Evolutionary conservation across 2,329 filamentous ascomycete species (phyloP).

Genomic region (Ascosphaera apis): DNA sequence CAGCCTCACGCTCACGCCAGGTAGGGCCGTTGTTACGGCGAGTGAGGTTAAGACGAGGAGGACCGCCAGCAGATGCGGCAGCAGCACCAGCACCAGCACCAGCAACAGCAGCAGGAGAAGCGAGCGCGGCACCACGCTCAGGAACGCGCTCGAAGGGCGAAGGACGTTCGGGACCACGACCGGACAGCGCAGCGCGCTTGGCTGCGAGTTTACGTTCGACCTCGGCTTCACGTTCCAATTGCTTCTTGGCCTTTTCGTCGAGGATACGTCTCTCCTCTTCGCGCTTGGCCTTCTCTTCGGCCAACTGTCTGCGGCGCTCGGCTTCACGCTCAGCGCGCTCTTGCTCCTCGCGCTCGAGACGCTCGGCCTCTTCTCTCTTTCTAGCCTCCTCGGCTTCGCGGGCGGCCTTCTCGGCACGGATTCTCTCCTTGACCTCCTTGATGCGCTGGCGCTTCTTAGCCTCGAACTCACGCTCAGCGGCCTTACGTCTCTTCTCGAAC

Average conservation of each 20-base stretch:
- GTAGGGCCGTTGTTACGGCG: slow-evolving; percentile 23
- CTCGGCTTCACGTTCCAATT: slow-evolving; percentile 70
- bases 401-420: slow-evolving; percentile 62
- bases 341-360: slow-evolving; percentile 56
- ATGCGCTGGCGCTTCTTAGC: slow-evolving; percentile 70
- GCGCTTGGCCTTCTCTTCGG: slow-evolving; percentile 42
- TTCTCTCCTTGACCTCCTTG: slow-evolving; percentile 68
- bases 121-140: too few species aligned
- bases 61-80: too few species aligned
- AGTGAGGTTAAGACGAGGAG: slow-evolving; percentile 32
- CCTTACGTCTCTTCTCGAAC: slow-evolving; percentile 81
- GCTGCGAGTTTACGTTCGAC: slow-evolving; percentile 52
- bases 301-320: slow-evolving; percentile 49
- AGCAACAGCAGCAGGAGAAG: too few species aligned
- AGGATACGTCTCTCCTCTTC: slow-evolving; percentile 37
- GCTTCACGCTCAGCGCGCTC: slow-evolving; percentile 62
- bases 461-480: slow-evolving; percentile 81
- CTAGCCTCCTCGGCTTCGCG: slow-evolving; percentile 62
- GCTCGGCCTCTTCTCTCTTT: slow-evolving; percentile 67
- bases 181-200: slow-evolving; percentile 31
- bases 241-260: slow-evolving; percentile 38
- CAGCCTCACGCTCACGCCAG: slow-evolving; percentile 39
- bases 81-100: too few species aligned
- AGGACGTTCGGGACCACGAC: slow-evolving; percentile 22
- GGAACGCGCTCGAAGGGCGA: slow-evolving; percentile 26